A percentile compares a stretch with the other conserved stretches of the same genome.
These are phyloP conservation scores for Daldinia loculata DNA, from an alignment of 495 filamentous ascomycete species.

Conservation along the genomic window DNA sequence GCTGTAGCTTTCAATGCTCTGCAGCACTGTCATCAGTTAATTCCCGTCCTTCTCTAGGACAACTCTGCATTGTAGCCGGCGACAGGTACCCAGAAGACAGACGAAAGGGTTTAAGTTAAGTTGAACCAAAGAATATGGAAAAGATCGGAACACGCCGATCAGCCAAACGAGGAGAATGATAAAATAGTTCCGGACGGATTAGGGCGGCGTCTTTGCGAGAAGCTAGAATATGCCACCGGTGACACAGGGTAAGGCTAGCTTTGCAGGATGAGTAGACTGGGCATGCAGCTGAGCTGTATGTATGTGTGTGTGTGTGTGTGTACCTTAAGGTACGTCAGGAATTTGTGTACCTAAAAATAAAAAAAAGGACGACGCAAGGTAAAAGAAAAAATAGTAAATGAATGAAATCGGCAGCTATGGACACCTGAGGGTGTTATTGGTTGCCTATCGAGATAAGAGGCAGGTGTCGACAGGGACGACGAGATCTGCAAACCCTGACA, in stretches of 20 bases:
- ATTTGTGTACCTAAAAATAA: constrained; percentile 21
- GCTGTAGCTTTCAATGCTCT: not conserved
- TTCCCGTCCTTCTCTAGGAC: constrained; percentile 19
- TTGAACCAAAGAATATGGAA: not conserved
- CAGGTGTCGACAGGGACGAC: constrained; percentile 4
- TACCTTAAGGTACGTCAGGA: not conserved
- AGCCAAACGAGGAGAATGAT: not conserved
- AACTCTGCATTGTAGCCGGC: constrained; percentile 18
- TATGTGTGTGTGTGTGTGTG: not conserved
- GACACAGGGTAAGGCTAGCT: constrained; percentile 25
- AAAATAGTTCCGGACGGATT: not conserved
- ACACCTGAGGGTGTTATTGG: constrained; percentile 23
- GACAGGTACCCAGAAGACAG: not conserved
- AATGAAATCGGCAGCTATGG: not conserved
- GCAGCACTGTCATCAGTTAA: constrained; percentile 14
- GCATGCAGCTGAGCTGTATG: constrained; percentile 9
- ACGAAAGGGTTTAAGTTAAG: not conserved
- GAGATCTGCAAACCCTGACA: constrained; percentile 22
- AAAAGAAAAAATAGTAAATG: not conserved
- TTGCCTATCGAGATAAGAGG: constrained; percentile 25
- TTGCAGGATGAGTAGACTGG: not conserved
- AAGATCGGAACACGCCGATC: constrained; percentile 34
- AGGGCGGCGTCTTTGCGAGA: not conserved
- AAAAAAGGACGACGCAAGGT: not conserved
- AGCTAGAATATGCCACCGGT: constrained; percentile 22